Base-by-base conservation (phyloP, 768 basidiomycete species). In the Rhodosporidiobolus sp. region DNA sequence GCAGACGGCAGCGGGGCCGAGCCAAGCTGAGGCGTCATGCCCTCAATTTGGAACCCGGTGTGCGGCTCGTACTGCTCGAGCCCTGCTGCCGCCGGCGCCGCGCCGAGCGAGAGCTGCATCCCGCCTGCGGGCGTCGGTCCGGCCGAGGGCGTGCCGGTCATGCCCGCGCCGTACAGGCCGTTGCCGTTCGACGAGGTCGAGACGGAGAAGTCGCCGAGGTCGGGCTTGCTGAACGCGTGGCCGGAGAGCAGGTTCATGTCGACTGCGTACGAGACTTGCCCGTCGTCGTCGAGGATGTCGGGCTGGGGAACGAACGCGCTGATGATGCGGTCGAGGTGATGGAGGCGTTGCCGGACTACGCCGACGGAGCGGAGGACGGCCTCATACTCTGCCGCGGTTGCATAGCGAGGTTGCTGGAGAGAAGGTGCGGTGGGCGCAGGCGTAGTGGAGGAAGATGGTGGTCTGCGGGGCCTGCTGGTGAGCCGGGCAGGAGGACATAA, bases 251-350 rank as follows among this genome's bases (percentile, higher is more conserved):
- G 53, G 34, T 55, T 43, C 50, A 72, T 53, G 52, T 72, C 62
- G 52, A 72, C 50, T 0, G 49, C 71, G 50, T 35, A 72, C 43
- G 55, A 22, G 7, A 61, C 48, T 17, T 63, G 28, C 9, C 70
- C 70, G 14, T 53, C 24, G 45, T 69, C 55, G 55, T 69, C 67
- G 64, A 46, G 32, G 4, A 38, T 5, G 52, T 65, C 72, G 2
- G 50, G n/a, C 19, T 65, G 63, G 5, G 72, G 67, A 0, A 65
- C 64, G 34, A 73, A 73, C 1, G 67, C 64, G 5, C 45, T 46
- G 56, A 73, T 38, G 50, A 63, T 63, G 12, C 67, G 63, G 32
- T 73, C 72, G 46, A 73, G 72, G 53, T 73, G 72, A 49, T 38
- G 43, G 24, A 73, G 54, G 1, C 72, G 67, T 49, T 73, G 72